These are phyloP conservation scores for Rhizopogon roseolus DNA, from an alignment of 768 basidiomycete species.

Conservation along the genomic window DNA sequence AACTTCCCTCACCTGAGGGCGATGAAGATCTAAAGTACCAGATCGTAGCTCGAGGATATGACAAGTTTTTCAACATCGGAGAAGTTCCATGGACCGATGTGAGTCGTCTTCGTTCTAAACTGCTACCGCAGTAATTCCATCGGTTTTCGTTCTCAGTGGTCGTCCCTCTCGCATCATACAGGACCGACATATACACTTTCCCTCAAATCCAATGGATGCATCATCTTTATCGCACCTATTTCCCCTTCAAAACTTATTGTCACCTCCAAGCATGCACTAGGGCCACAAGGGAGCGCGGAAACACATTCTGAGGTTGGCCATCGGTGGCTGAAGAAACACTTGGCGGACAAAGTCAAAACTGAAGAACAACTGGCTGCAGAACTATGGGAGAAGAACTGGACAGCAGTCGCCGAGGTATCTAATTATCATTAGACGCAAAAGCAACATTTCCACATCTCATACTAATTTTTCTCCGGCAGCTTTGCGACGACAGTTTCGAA, in stretches of 20 bases:
- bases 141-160: slow-evolving; percentile 77
- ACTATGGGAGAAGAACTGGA: slow-evolving; percentile 82
- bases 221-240: slow-evolving; percentile 90
- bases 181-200: slow-evolving; percentile 79
- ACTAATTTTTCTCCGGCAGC: slow-evolving; percentile 37
- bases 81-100: slow-evolving; percentile 96
- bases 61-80: slow-evolving; percentile 98
- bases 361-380: slow-evolving; percentile 68
- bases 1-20: slow-evolving; percentile 28
- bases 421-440: neutral
- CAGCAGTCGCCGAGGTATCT: slow-evolving; percentile 86
- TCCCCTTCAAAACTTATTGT: slow-evolving; percentile 70
- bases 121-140: neutral
- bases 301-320: slow-evolving; percentile 86
- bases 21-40: slow-evolving; percentile 36
- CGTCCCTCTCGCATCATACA: slow-evolving; percentile 62
- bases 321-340: slow-evolving; percentile 72
- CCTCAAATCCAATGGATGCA: slow-evolving; percentile 93
- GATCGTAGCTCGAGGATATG: slow-evolving; percentile 90
- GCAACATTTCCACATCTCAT: neutral
- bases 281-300: slow-evolving; percentile 36
- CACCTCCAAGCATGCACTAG: slow-evolving; percentile 91
- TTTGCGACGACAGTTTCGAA: slow-evolving; percentile 96
- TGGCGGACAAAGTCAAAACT: slow-evolving; percentile 54
- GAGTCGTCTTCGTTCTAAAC: slow-evolving; percentile 22